Conservation (phyloP, 345 rosid species). For the Trapa incisa region DNA sequence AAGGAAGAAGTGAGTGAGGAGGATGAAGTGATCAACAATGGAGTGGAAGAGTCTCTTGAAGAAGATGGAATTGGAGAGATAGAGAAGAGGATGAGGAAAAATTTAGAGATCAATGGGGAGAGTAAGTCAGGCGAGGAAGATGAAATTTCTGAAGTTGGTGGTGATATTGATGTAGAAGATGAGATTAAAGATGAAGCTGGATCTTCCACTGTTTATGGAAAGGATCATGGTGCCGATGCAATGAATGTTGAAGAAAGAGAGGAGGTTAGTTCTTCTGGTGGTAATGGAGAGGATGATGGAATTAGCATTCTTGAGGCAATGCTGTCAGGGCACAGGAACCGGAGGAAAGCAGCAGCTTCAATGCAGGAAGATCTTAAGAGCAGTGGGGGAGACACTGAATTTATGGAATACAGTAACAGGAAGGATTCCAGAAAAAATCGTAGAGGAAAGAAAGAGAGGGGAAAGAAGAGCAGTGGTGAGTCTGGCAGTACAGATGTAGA, state of each 20-base stretch:
- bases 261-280: slow-evolving; percentile 9
- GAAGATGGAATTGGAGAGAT: slow-evolving; percentile 29
- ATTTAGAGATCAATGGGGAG: slow-evolving; percentile 19
- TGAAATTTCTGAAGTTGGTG: slow-evolving; percentile 15
- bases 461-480: slow-evolving; percentile 22
- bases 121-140: slow-evolving; percentile 11
- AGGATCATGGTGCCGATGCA: neutral
- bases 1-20: slow-evolving; percentile 31
- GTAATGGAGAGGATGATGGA: slow-evolving; percentile 30
- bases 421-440: slow-evolving; percentile 37
- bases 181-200: slow-evolving; percentile 8
- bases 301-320: slow-evolving; percentile 55
- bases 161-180: slow-evolving; percentile 13
- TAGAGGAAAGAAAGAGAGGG: slow-evolving; percentile 36
- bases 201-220: neutral
- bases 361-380: slow-evolving; percentile 26
- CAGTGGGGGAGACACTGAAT: slow-evolving; percentile 25
- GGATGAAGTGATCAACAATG: slow-evolving; percentile 20
- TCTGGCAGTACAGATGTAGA: slow-evolving; percentile 18
- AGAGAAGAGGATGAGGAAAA: slow-evolving; percentile 33
- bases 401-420: slow-evolving; percentile 29
- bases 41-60: slow-evolving; percentile 12
- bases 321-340: slow-evolving; percentile 39
- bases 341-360: slow-evolving; percentile 18
- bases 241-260: neutral